These are phyloP conservation scores for Rubroboletus pulcherrimus DNA, from an alignment of 768 basidiomycete species.

Conservation along the genomic window DNA sequence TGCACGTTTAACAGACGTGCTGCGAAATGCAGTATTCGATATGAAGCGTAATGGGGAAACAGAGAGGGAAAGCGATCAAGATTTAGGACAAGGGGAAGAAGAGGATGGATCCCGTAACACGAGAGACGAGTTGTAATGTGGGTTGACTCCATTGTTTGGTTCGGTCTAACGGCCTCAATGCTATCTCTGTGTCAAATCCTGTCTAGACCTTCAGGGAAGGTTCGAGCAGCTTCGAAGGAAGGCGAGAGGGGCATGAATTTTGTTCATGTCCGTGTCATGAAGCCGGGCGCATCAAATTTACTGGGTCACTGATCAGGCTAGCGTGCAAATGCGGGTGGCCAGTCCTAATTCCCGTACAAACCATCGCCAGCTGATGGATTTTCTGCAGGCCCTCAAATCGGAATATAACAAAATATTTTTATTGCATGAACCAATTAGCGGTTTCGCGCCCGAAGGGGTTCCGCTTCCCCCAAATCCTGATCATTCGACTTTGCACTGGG, in stretches of 20 bases:
- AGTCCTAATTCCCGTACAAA: conserved; percentile 21
- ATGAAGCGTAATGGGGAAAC: conserved; percentile 36
- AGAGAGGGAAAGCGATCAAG: conserved; percentile 18
- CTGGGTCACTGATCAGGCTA: conserved; percentile 1
- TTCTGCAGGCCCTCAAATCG: conserved; percentile 2
- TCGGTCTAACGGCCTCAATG: conserved; percentile 15
- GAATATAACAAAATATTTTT: conserved; percentile 10
- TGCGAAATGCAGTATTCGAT: conserved; percentile 54
- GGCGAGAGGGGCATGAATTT: neutral
- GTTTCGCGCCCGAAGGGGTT: conserved; percentile 7
- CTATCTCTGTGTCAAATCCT: conserved; percentile 5
- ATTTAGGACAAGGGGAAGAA: conserved; percentile 30
- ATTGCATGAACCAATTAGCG: conserved; percentile 9
- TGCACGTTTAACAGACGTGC: conserved; percentile 44
- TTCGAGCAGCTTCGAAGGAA: conserved; percentile 1
- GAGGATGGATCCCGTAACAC: conserved; percentile 29
- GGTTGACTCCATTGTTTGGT: conserved; percentile 17
- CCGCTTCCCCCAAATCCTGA: neutral
- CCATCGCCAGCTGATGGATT: conserved; percentile 3
- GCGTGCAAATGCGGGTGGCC: conserved; percentile 6
- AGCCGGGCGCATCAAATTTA: conserved; percentile 17
- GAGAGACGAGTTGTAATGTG: conserved; percentile 33
- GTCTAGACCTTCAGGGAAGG: conserved; percentile 5
- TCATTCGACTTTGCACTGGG: neutral
- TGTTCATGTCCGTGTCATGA: conserved; percentile 27